A percentile compares a stretch with the other conserved stretches of the same genome.
phyloP scores from a whole-genome alignment of 345 rosid genomes.

The Camelina sativa region DNA sequence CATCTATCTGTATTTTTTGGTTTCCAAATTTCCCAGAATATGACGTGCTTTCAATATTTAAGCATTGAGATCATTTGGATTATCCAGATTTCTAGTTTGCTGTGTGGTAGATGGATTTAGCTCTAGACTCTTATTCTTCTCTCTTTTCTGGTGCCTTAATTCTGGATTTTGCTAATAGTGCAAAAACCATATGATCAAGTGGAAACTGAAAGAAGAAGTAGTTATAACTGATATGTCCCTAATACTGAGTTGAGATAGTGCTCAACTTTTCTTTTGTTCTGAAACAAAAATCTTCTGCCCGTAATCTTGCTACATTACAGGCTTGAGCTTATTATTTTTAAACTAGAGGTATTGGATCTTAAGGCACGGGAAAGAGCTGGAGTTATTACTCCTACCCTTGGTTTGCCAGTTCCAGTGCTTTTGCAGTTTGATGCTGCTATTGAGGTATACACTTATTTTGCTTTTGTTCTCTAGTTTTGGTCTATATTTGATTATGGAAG shows the following conservation, averaged over 20 bases:
- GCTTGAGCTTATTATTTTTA: conserved; percentile 77
- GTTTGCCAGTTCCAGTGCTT: conserved; percentile 75
- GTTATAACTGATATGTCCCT: conserved; percentile 7
- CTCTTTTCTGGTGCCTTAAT: neutral
- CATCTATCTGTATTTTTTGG: neutral
- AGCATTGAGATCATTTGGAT: neutral
- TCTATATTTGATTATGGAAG: conserved; percentile 1
- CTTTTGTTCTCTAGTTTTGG: neutral
- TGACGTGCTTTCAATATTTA: neutral
- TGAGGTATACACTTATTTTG: conserved; percentile 60
- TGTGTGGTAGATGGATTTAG: conserved; percentile 12
- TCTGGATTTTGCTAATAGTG: neutral
- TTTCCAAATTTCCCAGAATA: neutral
- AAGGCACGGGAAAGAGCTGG: conserved; percentile 96
- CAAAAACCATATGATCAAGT: conserved; percentile 11
- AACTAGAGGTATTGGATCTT: conserved; percentile 92
- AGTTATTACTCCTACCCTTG: conserved; percentile 75
- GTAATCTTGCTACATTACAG: conserved; percentile 47
- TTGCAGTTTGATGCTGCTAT: conserved; percentile 79
- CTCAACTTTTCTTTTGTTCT: conserved; percentile 1
- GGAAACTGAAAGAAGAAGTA: conserved; percentile 11
- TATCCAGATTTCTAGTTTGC: neutral
- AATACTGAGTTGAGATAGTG: conserved; percentile 21
- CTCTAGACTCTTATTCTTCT: neutral
- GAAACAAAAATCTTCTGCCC: neutral